Evolutionary conservation across 192 early-diverging fungal genomes (phyloP).

Genomic region (Coemansia sp.): DNA sequence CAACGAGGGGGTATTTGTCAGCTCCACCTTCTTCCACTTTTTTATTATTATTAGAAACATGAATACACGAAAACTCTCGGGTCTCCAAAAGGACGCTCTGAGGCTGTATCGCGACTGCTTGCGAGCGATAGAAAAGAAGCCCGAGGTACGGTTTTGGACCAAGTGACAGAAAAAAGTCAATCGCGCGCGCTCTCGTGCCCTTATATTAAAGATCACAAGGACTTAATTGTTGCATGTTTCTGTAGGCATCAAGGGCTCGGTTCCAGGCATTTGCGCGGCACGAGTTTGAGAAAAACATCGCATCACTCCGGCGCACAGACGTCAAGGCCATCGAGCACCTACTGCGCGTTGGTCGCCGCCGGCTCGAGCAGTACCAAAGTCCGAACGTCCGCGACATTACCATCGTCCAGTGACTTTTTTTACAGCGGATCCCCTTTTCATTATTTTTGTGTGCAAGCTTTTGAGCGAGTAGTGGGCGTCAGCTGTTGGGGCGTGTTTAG

Average conservation of each 20-base stretch:
- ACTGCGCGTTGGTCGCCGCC: conserved; percentile 62
- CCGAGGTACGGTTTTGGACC: conserved; percentile 49
- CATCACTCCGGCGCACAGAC: conserved; percentile 55
- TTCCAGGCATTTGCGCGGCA: conserved; percentile 68
- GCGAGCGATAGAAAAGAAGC: conserved; percentile 63
- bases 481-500: background rate
- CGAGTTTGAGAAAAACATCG: conserved; percentile 63
- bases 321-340: conserved; percentile 72
- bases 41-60: conserved; percentile 10
- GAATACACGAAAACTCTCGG: conserved; percentile 55
- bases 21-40: background rate
- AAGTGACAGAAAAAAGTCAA: background rate
- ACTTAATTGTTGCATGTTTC: background rate
- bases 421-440: background rate
- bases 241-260: conserved; percentile 59
- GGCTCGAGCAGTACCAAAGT: conserved; percentile 62
- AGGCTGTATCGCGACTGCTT: conserved; percentile 71
- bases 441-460: background rate
- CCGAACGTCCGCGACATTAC: conserved; percentile 63
- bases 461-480: background rate
- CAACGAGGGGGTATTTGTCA: background rate
- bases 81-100: conserved; percentile 65
- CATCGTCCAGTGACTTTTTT: background rate
- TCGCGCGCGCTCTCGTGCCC: background rate
- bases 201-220: conserved; percentile 4